phyloP scores from a whole-genome alignment of 2,329 filamentous ascomycete species.

The Verticillium klebahnii region DNA sequence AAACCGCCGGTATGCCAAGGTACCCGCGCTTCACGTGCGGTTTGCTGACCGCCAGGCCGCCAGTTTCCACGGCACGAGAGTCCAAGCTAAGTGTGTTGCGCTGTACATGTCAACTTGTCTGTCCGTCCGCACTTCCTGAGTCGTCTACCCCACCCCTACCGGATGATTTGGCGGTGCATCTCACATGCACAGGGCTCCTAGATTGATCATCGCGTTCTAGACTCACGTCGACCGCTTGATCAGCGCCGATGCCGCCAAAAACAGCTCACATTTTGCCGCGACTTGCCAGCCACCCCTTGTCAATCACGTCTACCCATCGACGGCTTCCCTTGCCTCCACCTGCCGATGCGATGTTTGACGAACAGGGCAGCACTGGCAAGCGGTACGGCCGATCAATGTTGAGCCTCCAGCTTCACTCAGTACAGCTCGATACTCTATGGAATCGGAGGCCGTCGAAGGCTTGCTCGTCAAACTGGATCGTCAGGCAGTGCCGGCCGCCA shows the following conservation, averaged over 20 bases:
- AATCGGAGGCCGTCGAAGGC: no score
- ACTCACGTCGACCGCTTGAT: slow-evolving; percentile 1
- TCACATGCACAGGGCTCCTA: neutral
- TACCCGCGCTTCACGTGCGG: neutral
- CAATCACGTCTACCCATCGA: neutral
- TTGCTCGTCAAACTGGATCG: no score
- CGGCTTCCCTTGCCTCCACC: neutral
- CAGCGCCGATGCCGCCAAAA: neutral
- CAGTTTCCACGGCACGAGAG: neutral
- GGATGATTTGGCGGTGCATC: neutral
- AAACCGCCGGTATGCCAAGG: neutral
- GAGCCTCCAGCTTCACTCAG: no score
- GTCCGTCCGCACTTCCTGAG: no score
- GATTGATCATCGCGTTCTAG: neutral
- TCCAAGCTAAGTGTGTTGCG: neutral
- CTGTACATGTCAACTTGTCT: neutral
- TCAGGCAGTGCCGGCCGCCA: no score
- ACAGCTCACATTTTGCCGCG: neutral
- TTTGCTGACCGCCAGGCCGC: neutral
- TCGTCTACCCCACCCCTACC: neutral
- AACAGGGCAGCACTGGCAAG: no score
- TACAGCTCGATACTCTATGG: no score
- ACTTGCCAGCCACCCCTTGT: neutral
- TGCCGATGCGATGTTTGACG: neutral
- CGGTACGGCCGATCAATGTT: no score